A percentile compares a stretch with the other conserved stretches of the same genome.
These are phyloP conservation scores for Postia placenta DNA, from an alignment of 768 basidiomycete genomes.

Conservation along the genomic window DNA sequence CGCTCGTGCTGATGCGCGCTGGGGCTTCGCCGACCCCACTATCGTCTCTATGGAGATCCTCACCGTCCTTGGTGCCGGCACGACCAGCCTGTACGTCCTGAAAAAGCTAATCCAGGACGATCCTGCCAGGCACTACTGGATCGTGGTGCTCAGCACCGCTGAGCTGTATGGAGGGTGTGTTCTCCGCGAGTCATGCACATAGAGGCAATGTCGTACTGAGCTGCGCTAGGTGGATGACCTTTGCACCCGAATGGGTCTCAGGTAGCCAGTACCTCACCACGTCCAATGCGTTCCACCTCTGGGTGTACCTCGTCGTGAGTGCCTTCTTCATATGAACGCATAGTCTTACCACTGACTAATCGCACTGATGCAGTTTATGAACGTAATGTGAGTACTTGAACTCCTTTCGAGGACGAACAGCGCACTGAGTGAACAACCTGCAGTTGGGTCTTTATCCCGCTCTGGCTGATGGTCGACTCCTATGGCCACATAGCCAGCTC, in stretches of 20 bases:
- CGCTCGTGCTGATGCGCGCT: constrained; percentile 71
- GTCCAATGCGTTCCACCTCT: constrained; percentile 63
- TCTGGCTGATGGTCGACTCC: constrained; percentile 74
- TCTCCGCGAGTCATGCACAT: neutral
- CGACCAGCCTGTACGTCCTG: constrained; percentile 67
- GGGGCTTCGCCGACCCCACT: constrained; percentile 75
- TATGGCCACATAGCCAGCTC: constrained; percentile 62
- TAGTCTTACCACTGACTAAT: neutral
- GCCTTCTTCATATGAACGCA: neutral
- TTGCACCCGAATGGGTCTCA: constrained; percentile 80
- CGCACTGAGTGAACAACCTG: too few species aligned
- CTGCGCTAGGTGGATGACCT: constrained; percentile 72
- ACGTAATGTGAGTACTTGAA: constrained; percentile 65
- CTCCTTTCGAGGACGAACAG: too few species aligned
- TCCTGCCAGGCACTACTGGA: constrained; percentile 72
- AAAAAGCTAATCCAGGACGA: constrained; percentile 59
- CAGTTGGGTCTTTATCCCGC: constrained; percentile 77
- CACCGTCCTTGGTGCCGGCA: constrained; percentile 75
- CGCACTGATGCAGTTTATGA: constrained; percentile 58
- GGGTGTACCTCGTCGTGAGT: constrained; percentile 77
- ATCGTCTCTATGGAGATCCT: constrained; percentile 80
- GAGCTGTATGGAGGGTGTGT: constrained; percentile 71
- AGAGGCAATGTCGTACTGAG: neutral
- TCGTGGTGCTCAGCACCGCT: constrained; percentile 67
- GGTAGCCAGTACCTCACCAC: constrained; percentile 69